Conservation (phyloP, 306 rosid species). For the Cicer chorassanicum region DNA sequence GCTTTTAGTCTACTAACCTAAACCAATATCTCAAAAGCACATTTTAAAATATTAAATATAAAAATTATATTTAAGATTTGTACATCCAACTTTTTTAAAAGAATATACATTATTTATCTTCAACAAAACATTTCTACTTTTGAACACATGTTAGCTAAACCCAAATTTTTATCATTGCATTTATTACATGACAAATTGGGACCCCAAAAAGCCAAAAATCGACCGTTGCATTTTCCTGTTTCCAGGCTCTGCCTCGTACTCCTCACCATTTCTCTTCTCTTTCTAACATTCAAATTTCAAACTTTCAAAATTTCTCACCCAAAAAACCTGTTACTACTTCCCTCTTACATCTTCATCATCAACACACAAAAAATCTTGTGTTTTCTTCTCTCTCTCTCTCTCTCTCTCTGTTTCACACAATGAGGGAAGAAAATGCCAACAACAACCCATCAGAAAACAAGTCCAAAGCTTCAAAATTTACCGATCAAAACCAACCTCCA, state of each 20-base stretch:
- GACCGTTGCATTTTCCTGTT: not conserved
- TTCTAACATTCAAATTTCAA: conserved; percentile 20
- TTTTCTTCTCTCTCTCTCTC: not conserved
- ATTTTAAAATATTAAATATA: too few relatives aligned
- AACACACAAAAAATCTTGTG: not conserved
- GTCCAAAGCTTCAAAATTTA: conserved; percentile 59
- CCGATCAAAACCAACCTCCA: conserved; percentile 83
- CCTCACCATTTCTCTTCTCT: not conserved
- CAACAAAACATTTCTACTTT: too few relatives aligned
- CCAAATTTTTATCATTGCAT: not conserved
- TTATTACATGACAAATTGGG: not conserved
- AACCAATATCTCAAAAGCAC: too few relatives aligned
- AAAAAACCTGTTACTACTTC: too few relatives aligned
- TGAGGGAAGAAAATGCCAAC: conserved; percentile 71
- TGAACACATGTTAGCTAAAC: too few relatives aligned
- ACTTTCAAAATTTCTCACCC: not conserved
- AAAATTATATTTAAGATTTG: too few relatives aligned
- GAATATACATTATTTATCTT: too few relatives aligned
- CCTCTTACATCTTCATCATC: not conserved
- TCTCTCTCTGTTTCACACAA: conserved; percentile 25
- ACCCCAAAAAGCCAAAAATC: not conserved
- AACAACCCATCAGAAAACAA: conserved; percentile 63
- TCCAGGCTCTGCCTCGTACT: not conserved
- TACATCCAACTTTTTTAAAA: too few relatives aligned
- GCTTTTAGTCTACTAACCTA: too few relatives aligned